Conservation (phyloP, 371 early-diverging fungal genomes). For the Mucor piriformis region DNA sequence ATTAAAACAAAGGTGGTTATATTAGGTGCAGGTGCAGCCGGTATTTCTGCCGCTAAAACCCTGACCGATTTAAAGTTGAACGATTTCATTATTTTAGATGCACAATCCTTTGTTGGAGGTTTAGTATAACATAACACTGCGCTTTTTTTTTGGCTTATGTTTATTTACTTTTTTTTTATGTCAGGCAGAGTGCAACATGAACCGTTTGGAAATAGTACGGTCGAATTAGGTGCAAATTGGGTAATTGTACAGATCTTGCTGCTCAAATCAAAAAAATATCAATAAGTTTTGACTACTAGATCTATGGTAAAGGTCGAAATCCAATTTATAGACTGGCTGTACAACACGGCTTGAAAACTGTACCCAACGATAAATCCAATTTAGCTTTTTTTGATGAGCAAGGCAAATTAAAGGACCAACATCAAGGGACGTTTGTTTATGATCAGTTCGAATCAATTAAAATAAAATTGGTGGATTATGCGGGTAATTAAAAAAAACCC, state of each 20-base stretch:
- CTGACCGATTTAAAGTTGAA: conserved; percentile 20
- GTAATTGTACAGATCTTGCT: no score
- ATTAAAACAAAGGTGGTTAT: conserved; percentile 40
- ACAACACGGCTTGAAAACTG: conserved; percentile 35
- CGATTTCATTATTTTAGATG: conserved; percentile 48
- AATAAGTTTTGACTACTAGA: conserved; percentile 18
- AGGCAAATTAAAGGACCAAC: conserved; percentile 20
- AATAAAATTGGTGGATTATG: conserved; percentile 34
- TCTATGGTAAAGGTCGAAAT: conserved; percentile 51
- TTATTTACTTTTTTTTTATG: neutral
- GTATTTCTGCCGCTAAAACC: conserved; percentile 41
- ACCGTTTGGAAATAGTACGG: conserved; percentile 29
- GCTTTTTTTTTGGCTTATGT: neutral
- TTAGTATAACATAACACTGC: neutral
- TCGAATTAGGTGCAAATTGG: conserved; percentile 57
- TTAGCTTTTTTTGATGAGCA: conserved; percentile 39
- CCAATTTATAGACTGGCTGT: conserved; percentile 42
- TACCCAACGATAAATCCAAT: conserved; percentile 44
- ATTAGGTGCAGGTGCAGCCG: conserved; percentile 52
- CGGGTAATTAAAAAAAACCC: conserved; percentile 24
- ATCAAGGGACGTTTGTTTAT: conserved; percentile 14
- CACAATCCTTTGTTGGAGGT: conserved; percentile 46
- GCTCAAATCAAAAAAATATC: neutral
- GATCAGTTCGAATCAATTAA: conserved; percentile 27
- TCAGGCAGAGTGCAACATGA: conserved; percentile 47